Evolutionary conservation across 345 rosid genomes (phyloP), one percentile per base, ranked within the genome.

Genomic region (Populus davidiana): DNA sequence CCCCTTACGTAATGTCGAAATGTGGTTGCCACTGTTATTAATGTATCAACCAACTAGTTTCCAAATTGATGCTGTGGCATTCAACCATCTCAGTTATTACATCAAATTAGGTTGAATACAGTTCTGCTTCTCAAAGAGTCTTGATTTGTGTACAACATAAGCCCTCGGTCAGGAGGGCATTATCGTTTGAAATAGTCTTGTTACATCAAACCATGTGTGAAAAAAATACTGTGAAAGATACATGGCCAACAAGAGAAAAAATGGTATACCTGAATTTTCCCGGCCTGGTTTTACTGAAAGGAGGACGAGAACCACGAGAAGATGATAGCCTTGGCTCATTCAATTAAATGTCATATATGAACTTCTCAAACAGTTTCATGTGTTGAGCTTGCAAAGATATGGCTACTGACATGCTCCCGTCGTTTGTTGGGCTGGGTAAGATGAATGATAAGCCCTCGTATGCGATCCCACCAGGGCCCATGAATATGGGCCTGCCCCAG

Each of bases 391-490:
- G 98, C 79, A 94, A 83, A 14, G 97, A 86, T 75, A 94, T 89
- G 87, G 96, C 94, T 39, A 94, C 89, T 25, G 92, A 90, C 73
- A 91, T 79, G 88, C 91, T 89, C 47, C 97, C 98, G 67, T 94
- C 98, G 27, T 86, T 86, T 39, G 83, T 82, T 5, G 97, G 79
- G 81, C 98, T 92, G 2, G 98, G 98, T 67, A 92, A 76, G 62
- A 91, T 82, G 83, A 92, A 91, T 1, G 97, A 88, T 47, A 91
- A 75, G 38, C 98, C 98, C 77, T 94, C 98, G 43, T 88, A 92
- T 29, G 96, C 88, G 66, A 91, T 88, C 16, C 96, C 93, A 63
- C 97, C 97, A 25, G 97, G 97, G 31, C 98, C 98, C 97, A 94
- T 91, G 61, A 90, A 92, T 20, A 94, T 88, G 50, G 97, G 97